These are phyloP conservation scores for Euphorbia schlechtendalii DNA, from an alignment of 441 rosid genomes.

Conservation along the genomic window DNA sequence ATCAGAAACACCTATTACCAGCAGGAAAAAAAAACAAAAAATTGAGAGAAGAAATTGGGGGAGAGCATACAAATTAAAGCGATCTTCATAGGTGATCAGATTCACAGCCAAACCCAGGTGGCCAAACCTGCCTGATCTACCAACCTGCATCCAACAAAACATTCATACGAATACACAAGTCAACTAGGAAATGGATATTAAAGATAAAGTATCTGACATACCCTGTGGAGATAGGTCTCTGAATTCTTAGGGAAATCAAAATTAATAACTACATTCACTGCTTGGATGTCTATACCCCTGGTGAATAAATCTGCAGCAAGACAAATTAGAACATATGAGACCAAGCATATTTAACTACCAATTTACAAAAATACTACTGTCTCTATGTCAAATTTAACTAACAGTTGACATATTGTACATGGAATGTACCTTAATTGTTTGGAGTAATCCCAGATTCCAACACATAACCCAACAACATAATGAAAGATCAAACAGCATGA, in stretches of 20 bases:
- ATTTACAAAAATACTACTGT: neutral
- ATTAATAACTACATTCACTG: constrained; percentile 95
- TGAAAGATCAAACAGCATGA: neutral
- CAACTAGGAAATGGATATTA: neutral
- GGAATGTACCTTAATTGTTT: too few species aligned
- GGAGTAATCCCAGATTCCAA: too few species aligned
- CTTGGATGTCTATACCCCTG: constrained; percentile 98
- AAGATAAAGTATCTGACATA: constrained; percentile 27
- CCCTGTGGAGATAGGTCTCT: constrained; percentile 97
- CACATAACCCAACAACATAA: neutral
- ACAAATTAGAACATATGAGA: constrained; percentile 19
- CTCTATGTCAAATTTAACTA: neutral
- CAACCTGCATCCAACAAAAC: constrained; percentile 47
- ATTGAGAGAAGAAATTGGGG: constrained; percentile 6
- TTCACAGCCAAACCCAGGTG: constrained; percentile 99
- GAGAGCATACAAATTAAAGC: constrained; percentile 75
- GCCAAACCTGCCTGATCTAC: constrained; percentile 98
- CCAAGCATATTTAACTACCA: neutral
- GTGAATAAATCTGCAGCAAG: constrained; percentile 75
- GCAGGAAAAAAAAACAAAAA: neutral
- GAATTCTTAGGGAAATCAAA: constrained; percentile 95
- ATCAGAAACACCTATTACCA: constrained; percentile 11
- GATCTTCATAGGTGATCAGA: constrained; percentile 95
- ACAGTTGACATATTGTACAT: neutral
- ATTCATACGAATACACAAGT: constrained; percentile 1